Evolutionary conservation across 129 eudicot genomes (phyloP), one percentile per base, ranked within the genome.

Genomic region (Smallanthus sonchifolius): DNA sequence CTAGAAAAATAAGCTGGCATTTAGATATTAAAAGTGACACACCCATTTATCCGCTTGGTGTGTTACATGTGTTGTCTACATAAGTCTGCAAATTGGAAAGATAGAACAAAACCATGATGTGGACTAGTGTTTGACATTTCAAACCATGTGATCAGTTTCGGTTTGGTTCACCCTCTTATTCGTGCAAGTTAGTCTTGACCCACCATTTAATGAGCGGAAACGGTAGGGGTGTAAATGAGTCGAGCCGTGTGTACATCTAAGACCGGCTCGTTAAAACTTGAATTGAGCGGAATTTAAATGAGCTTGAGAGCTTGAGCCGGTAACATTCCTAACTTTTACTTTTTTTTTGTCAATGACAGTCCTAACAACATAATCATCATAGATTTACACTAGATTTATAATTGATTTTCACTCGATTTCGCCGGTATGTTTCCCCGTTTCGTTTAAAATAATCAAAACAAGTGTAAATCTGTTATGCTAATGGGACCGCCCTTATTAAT

Each of bases 31-130:
- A 59, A 59, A 32, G 67, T 7, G 43, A 61, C 17, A 1, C 3
- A 42, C 67, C 67, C 42, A 60, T 61, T 32, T 34, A 32, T 34
- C 67, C 67, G 14, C 67, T 61, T 61, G 67, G 19, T 32, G 67
- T 61, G 42, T 61, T 32, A 34, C 43, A 14, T 61, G 67, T 13
- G 42, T 35, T 34, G 67, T 34, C 43, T 24, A 45, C 43, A 61
- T 3, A 61, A 61, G 43, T 61, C 43, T 11, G 10, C 66, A 61
- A 61, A 20, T 61, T 61, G 67, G 19, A 61, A 34, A 10, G 37
- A 11, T 61, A 6, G 2, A 54, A 34, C 40, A 61, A 14, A 34
- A 14, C 67, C 3, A 34, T 35, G 39, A 11, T 17, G 30, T 56
- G 10, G 19, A 34, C 43, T 32, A 34, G 67, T 34, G 34, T 14